Evolutionary conservation across 75 land plant genomes (phyloP).

Genomic region (Cunninghamia lanceolata): DNA sequence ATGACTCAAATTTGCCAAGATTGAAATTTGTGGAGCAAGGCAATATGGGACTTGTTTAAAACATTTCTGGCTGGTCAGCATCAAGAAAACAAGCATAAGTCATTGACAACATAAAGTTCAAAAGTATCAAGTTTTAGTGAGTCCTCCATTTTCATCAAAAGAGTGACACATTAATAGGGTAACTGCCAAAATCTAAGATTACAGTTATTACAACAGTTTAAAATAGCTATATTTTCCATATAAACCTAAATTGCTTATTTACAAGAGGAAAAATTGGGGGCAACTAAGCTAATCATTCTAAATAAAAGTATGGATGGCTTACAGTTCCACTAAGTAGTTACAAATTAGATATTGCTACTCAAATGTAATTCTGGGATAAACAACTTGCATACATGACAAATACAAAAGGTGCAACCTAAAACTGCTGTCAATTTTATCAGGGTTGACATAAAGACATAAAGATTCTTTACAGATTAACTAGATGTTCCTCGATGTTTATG

Average conservation of each 20-base stretch:
- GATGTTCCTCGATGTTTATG: background rate
- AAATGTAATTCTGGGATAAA: background rate
- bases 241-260: background rate
- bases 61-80: background rate
- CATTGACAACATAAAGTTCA: background rate
- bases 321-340: background rate
- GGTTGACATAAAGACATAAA: background rate
- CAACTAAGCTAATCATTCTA: background rate
- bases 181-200: background rate
- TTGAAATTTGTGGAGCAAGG: background rate
- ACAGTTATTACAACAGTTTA: background rate
- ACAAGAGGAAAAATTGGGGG: background rate
- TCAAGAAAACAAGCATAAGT: background rate
- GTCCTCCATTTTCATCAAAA: background rate
- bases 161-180: background rate
- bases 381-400: background rate
- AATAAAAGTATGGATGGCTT: background rate
- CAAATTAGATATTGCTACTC: background rate
- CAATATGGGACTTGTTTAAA: background rate
- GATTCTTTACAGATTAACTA: background rate
- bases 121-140: background rate
- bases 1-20: background rate
- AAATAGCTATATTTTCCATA: background rate
- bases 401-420: background rate
- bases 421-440: background rate